Evolutionary conservation across 2,329 filamentous ascomycete species (phyloP).

Genomic region (Colletotrichum sp.): DNA sequence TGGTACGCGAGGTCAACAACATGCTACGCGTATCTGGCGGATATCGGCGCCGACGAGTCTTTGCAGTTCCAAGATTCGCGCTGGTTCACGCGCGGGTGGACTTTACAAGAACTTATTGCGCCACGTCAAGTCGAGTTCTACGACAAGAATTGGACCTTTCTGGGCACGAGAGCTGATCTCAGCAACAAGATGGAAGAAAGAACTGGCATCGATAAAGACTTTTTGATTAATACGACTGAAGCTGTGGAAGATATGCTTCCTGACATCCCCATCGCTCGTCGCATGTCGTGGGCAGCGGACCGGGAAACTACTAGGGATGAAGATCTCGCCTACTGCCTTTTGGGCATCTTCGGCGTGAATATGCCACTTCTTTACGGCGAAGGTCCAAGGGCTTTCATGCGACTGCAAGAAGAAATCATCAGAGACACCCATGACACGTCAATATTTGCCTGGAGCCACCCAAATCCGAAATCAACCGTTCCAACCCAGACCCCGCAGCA

Average conservation of each 20-base stretch:
- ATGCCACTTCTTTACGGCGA: constrained; percentile 32
- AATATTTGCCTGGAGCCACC: not conserved
- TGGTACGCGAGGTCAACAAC: not conserved
- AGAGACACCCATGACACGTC: not conserved
- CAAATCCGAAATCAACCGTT: not conserved
- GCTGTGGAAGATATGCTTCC: not conserved
- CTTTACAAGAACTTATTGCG: not conserved
- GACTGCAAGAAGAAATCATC: constrained; percentile 11
- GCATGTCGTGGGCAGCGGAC: constrained; percentile 30
- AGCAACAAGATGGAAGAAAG: not conserved
- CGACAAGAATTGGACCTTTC: not conserved
- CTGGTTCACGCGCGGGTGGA: not conserved
- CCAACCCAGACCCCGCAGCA: not conserved
- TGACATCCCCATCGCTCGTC: not conserved
- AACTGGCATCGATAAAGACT: not conserved
- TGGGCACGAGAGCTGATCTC: not conserved
- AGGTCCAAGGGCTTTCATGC: constrained; percentile 23
- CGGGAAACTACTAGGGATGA: constrained; percentile 24
- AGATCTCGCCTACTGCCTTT: constrained; percentile 28
- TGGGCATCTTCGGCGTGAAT: constrained; percentile 29
- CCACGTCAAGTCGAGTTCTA: not conserved
- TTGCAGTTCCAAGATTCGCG: too few species aligned
- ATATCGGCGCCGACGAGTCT: not conserved
- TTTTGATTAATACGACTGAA: not conserved
- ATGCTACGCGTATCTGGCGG: not conserved